Conservation (phyloP, 352 stramenopile species). For the Phytopythium kandeliae region DNA sequence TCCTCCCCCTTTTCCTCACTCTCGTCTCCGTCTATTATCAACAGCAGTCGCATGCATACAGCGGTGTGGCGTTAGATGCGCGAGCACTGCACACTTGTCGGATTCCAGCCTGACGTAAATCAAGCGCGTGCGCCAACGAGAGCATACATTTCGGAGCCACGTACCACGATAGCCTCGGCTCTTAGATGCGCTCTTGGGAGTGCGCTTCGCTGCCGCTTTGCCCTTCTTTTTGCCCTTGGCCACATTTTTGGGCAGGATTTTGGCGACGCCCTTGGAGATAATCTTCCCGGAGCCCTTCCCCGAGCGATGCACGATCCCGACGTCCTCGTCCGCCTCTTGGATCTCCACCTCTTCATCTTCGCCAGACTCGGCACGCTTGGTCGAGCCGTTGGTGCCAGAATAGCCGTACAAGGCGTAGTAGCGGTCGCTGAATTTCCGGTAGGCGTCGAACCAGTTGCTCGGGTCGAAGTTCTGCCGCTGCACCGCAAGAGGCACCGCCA, state of each 20-base stretch:
- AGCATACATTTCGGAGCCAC: background rate
- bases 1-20: constrained; percentile 35
- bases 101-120: too few species aligned
- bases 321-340: constrained; percentile 8
- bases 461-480: constrained; percentile 40
- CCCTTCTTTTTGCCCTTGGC: constrained; percentile 14
- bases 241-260: constrained; percentile 6
- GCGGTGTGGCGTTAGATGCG: background rate
- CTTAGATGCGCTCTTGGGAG: background rate
- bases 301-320: constrained; percentile 5
- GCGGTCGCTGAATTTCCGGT: constrained; percentile 59
- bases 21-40: constrained; percentile 16
- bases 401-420: constrained; percentile 50
- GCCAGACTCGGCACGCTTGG: background rate
- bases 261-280: constrained; percentile 12
- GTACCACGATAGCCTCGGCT: constrained; percentile 7
- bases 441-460: constrained; percentile 63
- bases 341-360: constrained; percentile 8
- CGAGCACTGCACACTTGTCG: too few species aligned
- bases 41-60: background rate
- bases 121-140: too few species aligned
- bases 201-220: constrained; percentile 2
- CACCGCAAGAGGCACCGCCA: constrained; percentile 34
- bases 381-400: constrained; percentile 4
- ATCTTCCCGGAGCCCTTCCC: constrained; percentile 7